These are phyloP conservation scores for Fagus crenata DNA, from an alignment of 306 rosid species.

Conservation along the genomic window DNA sequence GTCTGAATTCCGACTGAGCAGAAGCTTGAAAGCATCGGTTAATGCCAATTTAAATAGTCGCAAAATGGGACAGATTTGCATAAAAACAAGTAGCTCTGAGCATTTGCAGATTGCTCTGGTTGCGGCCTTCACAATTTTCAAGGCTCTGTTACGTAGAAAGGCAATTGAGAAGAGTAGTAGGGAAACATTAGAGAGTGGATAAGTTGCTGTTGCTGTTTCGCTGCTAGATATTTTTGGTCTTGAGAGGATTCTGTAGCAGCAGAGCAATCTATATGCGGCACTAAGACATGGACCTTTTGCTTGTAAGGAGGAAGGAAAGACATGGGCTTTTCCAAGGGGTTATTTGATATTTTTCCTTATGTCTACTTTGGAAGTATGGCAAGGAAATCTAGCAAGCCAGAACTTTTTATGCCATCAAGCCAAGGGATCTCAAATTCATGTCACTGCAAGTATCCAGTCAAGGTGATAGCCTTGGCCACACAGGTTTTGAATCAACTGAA, in stretches of 20 bases:
- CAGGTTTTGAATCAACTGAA: constrained; percentile 30
- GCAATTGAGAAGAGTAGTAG: constrained; percentile 23
- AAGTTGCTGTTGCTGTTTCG: constrained; percentile 18
- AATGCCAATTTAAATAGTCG: constrained; percentile 83
- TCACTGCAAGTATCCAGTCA: background rate
- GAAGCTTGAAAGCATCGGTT: constrained; percentile 57
- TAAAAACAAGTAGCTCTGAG: constrained; percentile 75
- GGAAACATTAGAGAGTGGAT: constrained; percentile 36
- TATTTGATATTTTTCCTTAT: constrained; percentile 21
- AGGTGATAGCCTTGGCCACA: constrained; percentile 21
- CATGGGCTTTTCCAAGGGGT: constrained; percentile 19
- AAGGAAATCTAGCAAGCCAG: constrained; percentile 35
- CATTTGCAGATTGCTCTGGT: constrained; percentile 74
- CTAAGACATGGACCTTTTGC: constrained; percentile 22
- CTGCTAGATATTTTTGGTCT: constrained; percentile 18
- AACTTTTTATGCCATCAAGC: constrained; percentile 15
- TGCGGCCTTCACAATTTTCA: constrained; percentile 65
- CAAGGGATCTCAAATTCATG: constrained; percentile 26
- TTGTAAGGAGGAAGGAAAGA: background rate
- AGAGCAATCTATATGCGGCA: constrained; percentile 29
- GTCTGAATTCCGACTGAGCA: constrained; percentile 69
- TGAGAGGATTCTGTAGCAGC: constrained; percentile 12
- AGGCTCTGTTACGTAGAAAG: constrained; percentile 50
- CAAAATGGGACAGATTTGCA: constrained; percentile 79
- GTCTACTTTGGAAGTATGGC: constrained; percentile 24